Evolutionary conservation across 306 rosid genomes (phyloP).

Genomic region (Begonia fuchsioides): DNA sequence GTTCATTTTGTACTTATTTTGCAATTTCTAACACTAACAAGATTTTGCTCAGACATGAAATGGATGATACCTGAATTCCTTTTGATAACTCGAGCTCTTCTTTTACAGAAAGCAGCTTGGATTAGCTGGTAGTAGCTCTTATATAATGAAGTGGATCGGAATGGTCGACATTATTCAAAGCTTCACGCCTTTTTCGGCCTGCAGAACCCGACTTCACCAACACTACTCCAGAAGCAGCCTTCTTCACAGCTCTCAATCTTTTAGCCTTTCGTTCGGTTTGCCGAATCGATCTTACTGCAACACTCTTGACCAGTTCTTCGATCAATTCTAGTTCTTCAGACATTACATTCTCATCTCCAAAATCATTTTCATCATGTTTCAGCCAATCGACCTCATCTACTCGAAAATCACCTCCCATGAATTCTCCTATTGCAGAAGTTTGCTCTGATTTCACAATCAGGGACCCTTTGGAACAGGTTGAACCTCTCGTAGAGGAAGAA

Average conservation of each 20-base stretch:
- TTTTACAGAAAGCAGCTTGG: slow-evolving; percentile 56
- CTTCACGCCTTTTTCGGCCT: slow-evolving; percentile 51
- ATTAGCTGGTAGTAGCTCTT: slow-evolving; percentile 50
- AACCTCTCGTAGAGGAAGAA: no score
- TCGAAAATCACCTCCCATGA: slow-evolving; percentile 20
- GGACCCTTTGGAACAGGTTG: slow-evolving; percentile 28
- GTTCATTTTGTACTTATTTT: no score
- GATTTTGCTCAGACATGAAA: neutral
- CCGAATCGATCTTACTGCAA: slow-evolving; percentile 69
- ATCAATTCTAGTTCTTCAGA: slow-evolving; percentile 45
- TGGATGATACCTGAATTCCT: slow-evolving; percentile 67
- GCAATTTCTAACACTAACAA: neutral
- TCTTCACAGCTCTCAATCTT: slow-evolving; percentile 77
- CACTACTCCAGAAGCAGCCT: slow-evolving; percentile 45
- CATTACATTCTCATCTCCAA: slow-evolving; percentile 34
- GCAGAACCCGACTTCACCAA: slow-evolving; percentile 51
- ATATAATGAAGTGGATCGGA: slow-evolving; percentile 76
- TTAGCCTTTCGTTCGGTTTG: slow-evolving; percentile 71
- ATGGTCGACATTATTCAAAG: slow-evolving; percentile 62
- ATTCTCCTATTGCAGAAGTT: slow-evolving; percentile 24
- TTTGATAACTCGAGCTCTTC: slow-evolving; percentile 76
- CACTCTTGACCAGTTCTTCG: slow-evolving; percentile 31
- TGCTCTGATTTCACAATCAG: slow-evolving; percentile 33
- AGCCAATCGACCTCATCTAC: slow-evolving; percentile 19
- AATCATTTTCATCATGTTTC: slow-evolving; percentile 19